phyloP scores from a whole-genome alignment of 805 yeast genomes.

The Yarrowia osloensis region DNA sequence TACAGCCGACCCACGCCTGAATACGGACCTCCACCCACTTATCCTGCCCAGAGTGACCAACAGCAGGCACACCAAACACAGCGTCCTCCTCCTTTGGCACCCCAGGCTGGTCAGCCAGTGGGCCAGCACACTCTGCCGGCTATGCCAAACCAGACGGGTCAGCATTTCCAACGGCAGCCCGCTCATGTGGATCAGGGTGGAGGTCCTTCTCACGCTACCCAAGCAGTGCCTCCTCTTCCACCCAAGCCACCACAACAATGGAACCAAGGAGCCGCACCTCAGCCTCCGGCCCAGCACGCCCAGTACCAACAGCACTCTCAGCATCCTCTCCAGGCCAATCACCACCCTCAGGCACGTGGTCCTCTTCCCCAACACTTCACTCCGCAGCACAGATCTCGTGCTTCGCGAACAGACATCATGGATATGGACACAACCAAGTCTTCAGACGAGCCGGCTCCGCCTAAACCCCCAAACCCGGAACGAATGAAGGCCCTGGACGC shows the following conservation, averaged over 20 bases:
- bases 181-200: background rate
- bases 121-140: background rate
- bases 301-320: background rate
- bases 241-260: constrained; percentile 17
- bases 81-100: constrained; percentile 1
- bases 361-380: constrained; percentile 2
- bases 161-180: background rate
- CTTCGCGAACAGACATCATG: constrained; percentile 32
- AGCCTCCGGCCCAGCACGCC: background rate
- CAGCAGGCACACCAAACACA: background rate
- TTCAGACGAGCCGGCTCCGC: constrained; percentile 39
- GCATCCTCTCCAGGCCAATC: background rate
- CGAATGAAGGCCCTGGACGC: constrained; percentile 38
- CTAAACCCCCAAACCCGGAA: constrained; percentile 48
- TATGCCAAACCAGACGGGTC: background rate
- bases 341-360: background rate
- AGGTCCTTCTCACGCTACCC: background rate
- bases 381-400: constrained; percentile 4
- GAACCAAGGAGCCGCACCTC: background rate
- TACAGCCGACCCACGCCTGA: constrained; percentile 35
- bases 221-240: constrained; percentile 13
- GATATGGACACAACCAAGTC: constrained; percentile 32
- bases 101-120: background rate
- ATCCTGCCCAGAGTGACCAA: constrained; percentile 8
- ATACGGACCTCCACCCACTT: constrained; percentile 32